Base-by-base conservation (phyloP, 371 early-diverging fungal species). In the Antonospora locustae region DNA sequence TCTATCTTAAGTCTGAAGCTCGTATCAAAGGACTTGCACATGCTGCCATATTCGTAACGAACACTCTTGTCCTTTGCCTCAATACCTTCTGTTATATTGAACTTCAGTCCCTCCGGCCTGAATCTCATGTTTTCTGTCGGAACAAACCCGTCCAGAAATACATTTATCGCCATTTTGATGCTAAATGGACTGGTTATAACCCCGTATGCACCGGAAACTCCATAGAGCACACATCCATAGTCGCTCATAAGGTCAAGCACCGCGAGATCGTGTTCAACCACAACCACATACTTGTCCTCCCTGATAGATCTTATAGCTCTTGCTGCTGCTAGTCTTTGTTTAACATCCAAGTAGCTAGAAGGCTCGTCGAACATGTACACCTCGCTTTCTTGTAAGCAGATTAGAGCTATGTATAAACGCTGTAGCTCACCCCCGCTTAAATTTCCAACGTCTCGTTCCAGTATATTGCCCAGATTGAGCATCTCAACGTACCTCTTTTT, bases 311-410 rank as follows among this genome's bases (percentile, higher is more conserved):
- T 85, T 68, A 97, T 93, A 38, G 87, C 86, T 40, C 79, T 79
- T 47, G 94, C 92, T 58, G 90, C 94, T 55, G 88, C 87, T 69
- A 97, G 76, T 77, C 98, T 84, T 78, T 97, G 98, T 82, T 91
- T 92, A 43, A 97, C 96, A 79, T 97, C 98, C 64, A 97, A 78
- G 71, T 90, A 97, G 47, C 85, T 85, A 23, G 94, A 90, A 49
- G 98, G 98, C 76, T 97, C 98, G 73, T 97, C 98, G 75, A 93
- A 92, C 87, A 95, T 92, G 77, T 90, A 94, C 73, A 94, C 84
- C 74, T 93, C 86, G 23, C 88, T 88, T 23, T 80, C 65, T 72
- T 87, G 85, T 55, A 91, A 81, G 55, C 81, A 79, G 2, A 87
- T 81, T 30, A 88, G 77, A 37, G 84, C 88, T 74, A 95, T 91